Percentiles rank a stretch among this genome's conserved stretches.
These are phyloP conservation scores for Myochromella boudieri DNA, from an alignment of 768 basidiomycete genomes.

Conservation along the genomic window DNA sequence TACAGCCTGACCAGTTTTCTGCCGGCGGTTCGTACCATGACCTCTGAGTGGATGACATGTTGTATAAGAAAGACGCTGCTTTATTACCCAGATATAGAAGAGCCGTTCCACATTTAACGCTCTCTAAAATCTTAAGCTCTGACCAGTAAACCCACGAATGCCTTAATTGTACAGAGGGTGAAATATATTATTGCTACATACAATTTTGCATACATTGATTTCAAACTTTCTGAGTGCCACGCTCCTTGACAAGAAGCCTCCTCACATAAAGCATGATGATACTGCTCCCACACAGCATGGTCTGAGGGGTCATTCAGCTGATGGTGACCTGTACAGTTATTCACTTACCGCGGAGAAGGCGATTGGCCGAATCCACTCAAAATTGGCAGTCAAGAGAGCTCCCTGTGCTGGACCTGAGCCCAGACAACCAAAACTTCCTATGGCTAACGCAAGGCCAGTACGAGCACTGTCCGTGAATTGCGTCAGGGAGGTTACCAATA, in stretches of 20 bases:
- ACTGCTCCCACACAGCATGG: conserved; percentile 6
- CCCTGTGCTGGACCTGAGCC: conserved; percentile 35
- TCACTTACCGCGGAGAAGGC: conserved; percentile 33
- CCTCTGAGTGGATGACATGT: no score
- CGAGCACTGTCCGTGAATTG: conserved; percentile 27
- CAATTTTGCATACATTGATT: no score
- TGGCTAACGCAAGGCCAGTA: conserved; percentile 33
- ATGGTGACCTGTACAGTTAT: background rate
- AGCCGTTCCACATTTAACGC: no score
- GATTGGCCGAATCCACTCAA: conserved; percentile 31
- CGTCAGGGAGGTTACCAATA: background rate
- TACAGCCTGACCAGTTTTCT: no score
- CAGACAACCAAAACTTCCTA: conserved; percentile 32
- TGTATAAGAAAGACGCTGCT: no score
- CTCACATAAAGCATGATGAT: conserved; percentile 4
- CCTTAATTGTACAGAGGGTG: no score
- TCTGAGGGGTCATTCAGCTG: conserved; percentile 1
- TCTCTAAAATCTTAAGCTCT: no score
- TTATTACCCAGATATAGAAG: no score
- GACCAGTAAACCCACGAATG: no score
- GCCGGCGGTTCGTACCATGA: no score
- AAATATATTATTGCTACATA: no score
- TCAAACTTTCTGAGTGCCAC: conserved; percentile 9
- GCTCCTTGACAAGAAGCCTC: background rate
- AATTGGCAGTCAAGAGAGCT: conserved; percentile 29